Evolutionary conservation across 306 rosid genomes (phyloP).

Genomic region (Sindora glabra): DNA sequence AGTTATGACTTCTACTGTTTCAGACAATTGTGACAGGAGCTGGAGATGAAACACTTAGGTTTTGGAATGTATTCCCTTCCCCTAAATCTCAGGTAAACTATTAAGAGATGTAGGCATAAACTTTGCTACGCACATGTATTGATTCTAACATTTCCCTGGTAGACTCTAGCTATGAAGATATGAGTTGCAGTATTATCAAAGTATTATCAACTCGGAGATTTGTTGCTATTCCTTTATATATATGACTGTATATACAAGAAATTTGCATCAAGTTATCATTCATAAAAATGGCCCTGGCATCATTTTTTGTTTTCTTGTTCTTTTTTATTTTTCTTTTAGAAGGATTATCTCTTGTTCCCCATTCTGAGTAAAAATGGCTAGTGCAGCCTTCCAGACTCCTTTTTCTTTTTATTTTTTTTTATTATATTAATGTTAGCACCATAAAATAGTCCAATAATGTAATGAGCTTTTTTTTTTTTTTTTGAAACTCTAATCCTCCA

Average conservation of each 20-base stretch:
- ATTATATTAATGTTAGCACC: neutral
- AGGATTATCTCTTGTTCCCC: neutral
- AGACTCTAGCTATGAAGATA: neutral
- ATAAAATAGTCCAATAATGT: neutral
- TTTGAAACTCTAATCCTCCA: neutral
- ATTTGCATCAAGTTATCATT: neutral
- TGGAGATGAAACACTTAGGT: slow-evolving; percentile 98
- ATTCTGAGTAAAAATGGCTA: neutral
- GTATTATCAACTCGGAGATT: neutral
- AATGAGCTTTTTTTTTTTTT: neutral
- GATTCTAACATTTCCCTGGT: neutral
- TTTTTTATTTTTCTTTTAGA: neutral
- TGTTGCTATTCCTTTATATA: neutral
- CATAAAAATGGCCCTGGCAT: neutral
- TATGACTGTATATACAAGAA: neutral
- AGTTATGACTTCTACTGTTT: slow-evolving; percentile 14
- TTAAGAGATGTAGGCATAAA: neutral
- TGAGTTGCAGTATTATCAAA: neutral
- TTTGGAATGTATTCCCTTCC: slow-evolving; percentile 96
- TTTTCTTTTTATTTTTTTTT: no score
- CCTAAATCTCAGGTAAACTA: slow-evolving; percentile 91
- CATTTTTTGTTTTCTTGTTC: neutral
- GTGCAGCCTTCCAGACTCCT: neutral
- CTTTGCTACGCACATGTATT: neutral
- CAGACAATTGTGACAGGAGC: slow-evolving; percentile 99